These are phyloP conservation scores for Macroventuria anomochaeta DNA, from an alignment of 2,329 filamentous ascomycete genomes.

Conservation along the genomic window DNA sequence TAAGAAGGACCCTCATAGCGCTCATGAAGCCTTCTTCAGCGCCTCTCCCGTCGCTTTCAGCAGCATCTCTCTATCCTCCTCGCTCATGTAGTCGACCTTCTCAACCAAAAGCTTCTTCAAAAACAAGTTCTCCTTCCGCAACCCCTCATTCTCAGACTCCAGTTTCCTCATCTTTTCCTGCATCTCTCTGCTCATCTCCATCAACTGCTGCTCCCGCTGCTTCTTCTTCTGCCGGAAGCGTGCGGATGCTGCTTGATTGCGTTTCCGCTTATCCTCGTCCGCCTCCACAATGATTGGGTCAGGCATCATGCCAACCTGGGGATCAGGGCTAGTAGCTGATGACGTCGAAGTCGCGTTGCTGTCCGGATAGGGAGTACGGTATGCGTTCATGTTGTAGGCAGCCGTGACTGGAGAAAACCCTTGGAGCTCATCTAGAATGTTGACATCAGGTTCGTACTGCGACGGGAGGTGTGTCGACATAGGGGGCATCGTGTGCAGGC, in stretches of 20 bases:
- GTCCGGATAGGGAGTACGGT: slow-evolving; percentile 42
- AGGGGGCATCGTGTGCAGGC: slow-evolving; percentile 36
- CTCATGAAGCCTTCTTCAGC: slow-evolving; percentile 18
- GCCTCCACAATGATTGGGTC: slow-evolving; percentile 55
- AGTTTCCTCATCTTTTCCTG: slow-evolving; percentile 77
- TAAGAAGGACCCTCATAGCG: not conserved
- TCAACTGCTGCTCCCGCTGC: slow-evolving; percentile 83
- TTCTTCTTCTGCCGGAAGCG: slow-evolving; percentile 96
- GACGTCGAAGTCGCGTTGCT: slow-evolving; percentile 40
- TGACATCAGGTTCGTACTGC: slow-evolving; percentile 33
- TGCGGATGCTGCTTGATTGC: slow-evolving; percentile 87
- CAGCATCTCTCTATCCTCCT: slow-evolving; percentile 41
- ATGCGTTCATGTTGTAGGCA: slow-evolving; percentile 32
- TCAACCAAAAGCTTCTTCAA: slow-evolving; percentile 45
- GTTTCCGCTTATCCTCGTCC: slow-evolving; percentile 87
- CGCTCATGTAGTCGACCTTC: slow-evolving; percentile 50
- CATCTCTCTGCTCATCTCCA: slow-evolving; percentile 67
- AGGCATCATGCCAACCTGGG: slow-evolving; percentile 20
- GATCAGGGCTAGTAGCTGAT: slow-evolving; percentile 35
- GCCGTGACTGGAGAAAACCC: slow-evolving; percentile 38
- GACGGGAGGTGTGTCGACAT: slow-evolving; percentile 39
- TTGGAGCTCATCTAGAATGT: slow-evolving; percentile 41
- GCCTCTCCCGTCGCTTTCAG: slow-evolving; percentile 33
- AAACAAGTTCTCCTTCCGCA: slow-evolving; percentile 53
- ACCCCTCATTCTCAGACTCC: slow-evolving; percentile 58